Conservation (phyloP, 345 rosid species). For the Linum trigynum region DNA sequence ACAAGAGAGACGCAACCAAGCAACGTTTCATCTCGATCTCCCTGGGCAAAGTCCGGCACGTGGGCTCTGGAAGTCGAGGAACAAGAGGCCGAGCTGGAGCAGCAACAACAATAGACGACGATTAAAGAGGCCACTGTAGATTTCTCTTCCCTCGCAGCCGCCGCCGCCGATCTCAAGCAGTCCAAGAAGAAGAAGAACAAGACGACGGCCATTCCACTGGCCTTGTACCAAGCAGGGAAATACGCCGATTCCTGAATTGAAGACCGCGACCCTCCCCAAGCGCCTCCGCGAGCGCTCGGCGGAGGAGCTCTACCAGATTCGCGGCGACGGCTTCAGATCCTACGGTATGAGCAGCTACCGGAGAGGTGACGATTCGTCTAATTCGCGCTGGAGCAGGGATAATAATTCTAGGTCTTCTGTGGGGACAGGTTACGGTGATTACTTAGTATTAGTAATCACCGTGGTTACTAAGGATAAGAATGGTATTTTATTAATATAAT, state of each 20-base stretch:
- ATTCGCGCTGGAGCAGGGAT: slow-evolving; percentile 22
- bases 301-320: no score
- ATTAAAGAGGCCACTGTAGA: slow-evolving; percentile 27
- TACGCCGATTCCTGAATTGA: no score
- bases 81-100: slow-evolving; percentile 58
- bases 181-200: slow-evolving; percentile 73
- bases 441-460: no score
- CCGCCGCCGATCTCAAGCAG: slow-evolving; percentile 49
- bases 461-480: no score
- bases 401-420: background rate
- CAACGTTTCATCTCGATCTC: slow-evolving; percentile 23
- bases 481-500: no score
- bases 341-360: no score
- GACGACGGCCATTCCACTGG: slow-evolving; percentile 51
- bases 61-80: slow-evolving; percentile 94
- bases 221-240: slow-evolving; percentile 31
- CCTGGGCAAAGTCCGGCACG: slow-evolving; percentile 88
- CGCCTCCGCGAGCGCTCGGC: no score
- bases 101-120: slow-evolving; percentile 9
- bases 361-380: no score
- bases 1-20: no score
- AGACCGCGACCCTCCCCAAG: no score
- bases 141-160: slow-evolving; percentile 59
- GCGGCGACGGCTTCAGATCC: no score
- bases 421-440: no score